These are phyloP conservation scores for Talaromyces sp. DNA, from an alignment of 2,329 filamentous ascomycete species.

Conservation along the genomic window DNA sequence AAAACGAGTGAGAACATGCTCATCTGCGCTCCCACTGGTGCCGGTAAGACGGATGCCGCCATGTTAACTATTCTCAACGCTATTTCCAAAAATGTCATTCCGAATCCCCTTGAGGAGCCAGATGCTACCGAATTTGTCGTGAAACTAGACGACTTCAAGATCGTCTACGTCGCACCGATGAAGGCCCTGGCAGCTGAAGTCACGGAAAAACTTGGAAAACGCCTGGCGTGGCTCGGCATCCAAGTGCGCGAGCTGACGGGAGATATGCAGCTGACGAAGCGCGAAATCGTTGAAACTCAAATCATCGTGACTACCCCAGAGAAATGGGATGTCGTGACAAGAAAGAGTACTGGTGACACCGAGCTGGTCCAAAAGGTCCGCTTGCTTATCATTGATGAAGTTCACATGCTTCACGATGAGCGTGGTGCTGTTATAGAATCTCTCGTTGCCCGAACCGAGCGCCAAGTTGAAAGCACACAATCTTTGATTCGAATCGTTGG, in stretches of 20 bases:
- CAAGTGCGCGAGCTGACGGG: constrained; percentile 91
- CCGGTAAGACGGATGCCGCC: constrained; percentile 96
- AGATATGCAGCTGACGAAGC: constrained; percentile 97
- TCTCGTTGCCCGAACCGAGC: constrained; percentile 86
- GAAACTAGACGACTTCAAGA: constrained; percentile 86
- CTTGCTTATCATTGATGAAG: constrained; percentile 94
- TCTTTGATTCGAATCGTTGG: constrained; percentile 95
- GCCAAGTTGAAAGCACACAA: constrained; percentile 96
- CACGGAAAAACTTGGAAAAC: constrained; percentile 86
- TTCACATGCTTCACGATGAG: constrained; percentile 99
- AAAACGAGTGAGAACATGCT: constrained; percentile 97
- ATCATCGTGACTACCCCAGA: constrained; percentile 98
- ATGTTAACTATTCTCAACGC: constrained; percentile 94
- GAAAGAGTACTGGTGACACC: constrained; percentile 94
- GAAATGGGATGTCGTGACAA: constrained; percentile 98
- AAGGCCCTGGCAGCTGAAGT: constrained; percentile 96
- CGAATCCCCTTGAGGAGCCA: constrained; percentile 70
- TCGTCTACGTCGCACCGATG: constrained; percentile 98
- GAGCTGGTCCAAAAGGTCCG: constrained; percentile 97
- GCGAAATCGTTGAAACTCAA: constrained; percentile 91
- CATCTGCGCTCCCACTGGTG: constrained; percentile 94
- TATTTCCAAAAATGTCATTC: constrained; percentile 76
- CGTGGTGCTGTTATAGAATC: constrained; percentile 94
- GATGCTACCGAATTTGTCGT: constrained; percentile 74
- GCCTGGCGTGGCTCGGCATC: constrained; percentile 88